phyloP scores from a whole-genome alignment of 352 stramenopile species.

The Phytopythium boreale region DNA sequence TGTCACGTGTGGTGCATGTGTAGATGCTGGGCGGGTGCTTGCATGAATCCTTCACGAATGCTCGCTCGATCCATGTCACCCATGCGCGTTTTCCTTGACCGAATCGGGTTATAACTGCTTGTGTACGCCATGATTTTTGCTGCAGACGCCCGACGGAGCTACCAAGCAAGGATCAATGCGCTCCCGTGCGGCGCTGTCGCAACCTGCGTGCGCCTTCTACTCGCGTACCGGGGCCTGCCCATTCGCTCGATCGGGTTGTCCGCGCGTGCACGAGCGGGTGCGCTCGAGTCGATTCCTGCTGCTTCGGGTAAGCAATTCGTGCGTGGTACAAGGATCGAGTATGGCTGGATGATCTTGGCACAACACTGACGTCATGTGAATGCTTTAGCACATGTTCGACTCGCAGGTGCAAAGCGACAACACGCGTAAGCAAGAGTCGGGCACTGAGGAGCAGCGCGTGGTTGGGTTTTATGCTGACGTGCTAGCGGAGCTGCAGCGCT shows the following conservation, averaged over 20 bases:
- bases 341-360: not conserved
- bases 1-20: not conserved
- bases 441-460: not conserved
- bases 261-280: constrained; percentile 5
- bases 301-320: constrained; percentile 13
- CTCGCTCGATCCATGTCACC: not conserved
- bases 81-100: not conserved
- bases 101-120: not conserved
- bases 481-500: constrained; percentile 5
- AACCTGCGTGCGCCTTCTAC: constrained; percentile 15
- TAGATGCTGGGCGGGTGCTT: not conserved
- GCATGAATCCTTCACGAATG: not conserved
- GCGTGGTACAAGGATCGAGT: not conserved
- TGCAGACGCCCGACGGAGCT: not conserved
- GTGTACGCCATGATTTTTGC: not conserved
- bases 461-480: constrained; percentile 14
- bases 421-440: not conserved
- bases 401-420: not conserved
- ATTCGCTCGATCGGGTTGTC: constrained; percentile 12
- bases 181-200: not conserved
- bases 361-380: not conserved
- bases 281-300: constrained; percentile 15
- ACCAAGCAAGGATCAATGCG: not conserved
- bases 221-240: constrained; percentile 21
- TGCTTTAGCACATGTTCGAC: constrained; percentile 8